These are phyloP conservation scores for Pascua guehoae DNA, from an alignment of 1,284 basidiomycete genomes.

Conservation along the genomic window DNA sequence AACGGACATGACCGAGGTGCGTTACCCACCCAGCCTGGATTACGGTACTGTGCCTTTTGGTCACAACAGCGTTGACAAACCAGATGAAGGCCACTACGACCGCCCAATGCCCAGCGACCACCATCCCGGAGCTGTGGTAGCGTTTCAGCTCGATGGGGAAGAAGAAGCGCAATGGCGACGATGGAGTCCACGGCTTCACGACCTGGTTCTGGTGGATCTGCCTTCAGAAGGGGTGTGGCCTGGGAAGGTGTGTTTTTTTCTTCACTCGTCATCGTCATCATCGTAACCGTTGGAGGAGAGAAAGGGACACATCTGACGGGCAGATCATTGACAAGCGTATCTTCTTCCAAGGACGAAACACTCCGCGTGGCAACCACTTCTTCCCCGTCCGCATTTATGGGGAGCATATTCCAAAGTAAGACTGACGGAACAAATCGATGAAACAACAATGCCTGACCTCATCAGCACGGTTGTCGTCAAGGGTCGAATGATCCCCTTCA, in stretches of 20 bases:
- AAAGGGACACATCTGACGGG: neutral
- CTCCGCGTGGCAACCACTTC: slow-evolving; percentile 43
- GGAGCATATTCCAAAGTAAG: slow-evolving; percentile 35
- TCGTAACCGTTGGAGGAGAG: too few relatives aligned
- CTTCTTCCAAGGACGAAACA: slow-evolving; percentile 39
- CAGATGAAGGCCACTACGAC: slow-evolving; percentile 1
- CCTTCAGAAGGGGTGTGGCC: slow-evolving; percentile 31
- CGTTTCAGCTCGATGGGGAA: slow-evolving; percentile 25
- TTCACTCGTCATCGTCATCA: too few relatives aligned
- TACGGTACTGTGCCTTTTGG: neutral
- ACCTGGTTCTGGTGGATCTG: slow-evolving; percentile 39
- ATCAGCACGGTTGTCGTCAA: slow-evolving; percentile 40
- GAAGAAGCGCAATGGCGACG: slow-evolving; percentile 38
- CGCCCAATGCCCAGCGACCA: slow-evolving; percentile 22
- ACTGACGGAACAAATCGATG: neutral
- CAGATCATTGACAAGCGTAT: slow-evolving; percentile 44
- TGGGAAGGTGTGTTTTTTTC: slow-evolving; percentile 29
- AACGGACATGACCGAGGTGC: neutral
- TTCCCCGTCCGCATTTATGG: slow-evolving; percentile 40
- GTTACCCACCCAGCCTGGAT: neutral
- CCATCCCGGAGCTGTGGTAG: slow-evolving; percentile 31
- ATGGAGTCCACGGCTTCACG: slow-evolving; percentile 36
- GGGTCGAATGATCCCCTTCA: slow-evolving; percentile 37
- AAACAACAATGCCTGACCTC: too few relatives aligned
- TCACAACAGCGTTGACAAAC: neutral